Evolutionary conservation across 805 yeast species (phyloP).

Genomic region (Starmerella asiatica): DNA sequence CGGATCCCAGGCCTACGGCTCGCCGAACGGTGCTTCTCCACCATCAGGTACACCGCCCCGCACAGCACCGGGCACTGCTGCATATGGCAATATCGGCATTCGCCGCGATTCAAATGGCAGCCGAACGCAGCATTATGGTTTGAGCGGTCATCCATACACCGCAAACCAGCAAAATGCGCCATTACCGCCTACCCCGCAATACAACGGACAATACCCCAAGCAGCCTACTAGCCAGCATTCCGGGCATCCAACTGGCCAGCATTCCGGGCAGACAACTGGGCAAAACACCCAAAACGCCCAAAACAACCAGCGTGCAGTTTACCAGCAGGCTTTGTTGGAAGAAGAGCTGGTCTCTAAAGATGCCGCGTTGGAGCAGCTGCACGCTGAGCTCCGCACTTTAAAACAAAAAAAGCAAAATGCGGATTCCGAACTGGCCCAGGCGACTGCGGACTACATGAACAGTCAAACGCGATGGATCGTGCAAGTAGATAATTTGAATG

Average conservation of each 20-base stretch:
- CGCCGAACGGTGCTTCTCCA: not conserved
- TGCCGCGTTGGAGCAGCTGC: constrained; percentile 14
- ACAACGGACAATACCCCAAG: no score
- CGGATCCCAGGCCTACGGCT: not conserved
- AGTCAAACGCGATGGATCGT: constrained; percentile 22
- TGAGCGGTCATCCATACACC: no score
- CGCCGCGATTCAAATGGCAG: not conserved
- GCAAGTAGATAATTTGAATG: constrained; percentile 16
- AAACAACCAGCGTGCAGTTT: not conserved
- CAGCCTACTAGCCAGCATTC: no score
- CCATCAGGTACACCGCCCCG: not conserved
- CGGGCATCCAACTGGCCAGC: no score
- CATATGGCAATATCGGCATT: not conserved
- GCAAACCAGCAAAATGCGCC: no score
- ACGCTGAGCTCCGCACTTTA: constrained; percentile 16
- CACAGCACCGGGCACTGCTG: not conserved
- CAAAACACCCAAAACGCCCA: no score
- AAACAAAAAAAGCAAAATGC: constrained; percentile 17
- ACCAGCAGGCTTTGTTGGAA: constrained; percentile 12
- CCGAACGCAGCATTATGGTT: no score
- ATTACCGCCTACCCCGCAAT: no score
- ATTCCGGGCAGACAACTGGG: no score
- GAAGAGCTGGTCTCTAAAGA: constrained; percentile 21
- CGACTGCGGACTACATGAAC: constrained; percentile 22
- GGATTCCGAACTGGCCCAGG: constrained; percentile 23